Evolutionary conservation across 768 basidiomycete species (phyloP), one percentile per base, ranked within the genome.

Genomic region (Russula vinacea): DNA sequence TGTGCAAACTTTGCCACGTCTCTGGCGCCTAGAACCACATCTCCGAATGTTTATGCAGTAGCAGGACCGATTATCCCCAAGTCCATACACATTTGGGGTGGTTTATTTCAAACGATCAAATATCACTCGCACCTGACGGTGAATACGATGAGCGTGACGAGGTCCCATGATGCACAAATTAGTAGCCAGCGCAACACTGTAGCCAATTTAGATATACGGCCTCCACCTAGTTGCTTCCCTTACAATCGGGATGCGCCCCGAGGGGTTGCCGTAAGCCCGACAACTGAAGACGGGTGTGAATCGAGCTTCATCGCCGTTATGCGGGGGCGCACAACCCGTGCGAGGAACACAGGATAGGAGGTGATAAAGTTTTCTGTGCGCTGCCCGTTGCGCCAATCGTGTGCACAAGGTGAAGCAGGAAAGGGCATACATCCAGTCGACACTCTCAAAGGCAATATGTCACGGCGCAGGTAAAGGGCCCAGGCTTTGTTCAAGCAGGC

Each of bases 81-180:
- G 26, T 4, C 11, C 16, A 32, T n/a, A n/a, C n/a, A n/a, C n/a
- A n/a, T n/a, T n/a, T n/a, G 29, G 5, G 22, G 17, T 16, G 24
- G 24, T 17, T 10, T 16, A 26, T 19, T 32, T 42, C 50, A 40
- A 32, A 42, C 44, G 52, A 42, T 24, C 32, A 44, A n/a, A 16
- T 52, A 40, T 44, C 6, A 26, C 26, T 11, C 29, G 24, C 22
- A 26, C 33, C 33, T 44, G 42, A 54, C 49, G 11, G 29, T 10
- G n/a, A 35, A 26, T 45, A 24, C 1, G 19, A 53, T 11, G 35
- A 29, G 26, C 14, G 50, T 22, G 40, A 33, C 7, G 37, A 14
- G 44, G 53, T 62, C 60, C 37, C 53, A 62, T 62, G 60, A 62
- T 35, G 24, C 32, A 54, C 6, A 19, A 6, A 51, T 16, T 29